phyloP scores from a whole-genome alignment of 208 protist genomes.

The Trypanosomatidae sp. region DNA sequence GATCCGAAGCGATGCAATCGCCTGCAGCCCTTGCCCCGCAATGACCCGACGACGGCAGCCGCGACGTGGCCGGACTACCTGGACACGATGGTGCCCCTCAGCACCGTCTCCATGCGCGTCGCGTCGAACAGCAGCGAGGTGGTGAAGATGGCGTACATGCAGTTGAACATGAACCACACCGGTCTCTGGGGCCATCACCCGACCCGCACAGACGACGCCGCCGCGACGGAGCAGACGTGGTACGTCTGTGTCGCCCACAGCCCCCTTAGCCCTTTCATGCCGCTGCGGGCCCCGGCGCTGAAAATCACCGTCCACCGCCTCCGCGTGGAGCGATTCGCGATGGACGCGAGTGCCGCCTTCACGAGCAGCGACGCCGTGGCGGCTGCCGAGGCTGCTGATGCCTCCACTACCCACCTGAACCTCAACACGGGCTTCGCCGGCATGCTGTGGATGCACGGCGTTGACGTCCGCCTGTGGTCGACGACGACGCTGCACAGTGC shows the following conservation, averaged over 20 bases:
- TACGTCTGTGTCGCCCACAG: slow-evolving; percentile 64
- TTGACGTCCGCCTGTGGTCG: slow-evolving; percentile 60
- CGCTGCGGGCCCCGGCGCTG: slow-evolving; percentile 27
- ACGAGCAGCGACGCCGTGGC: slow-evolving; percentile 23
- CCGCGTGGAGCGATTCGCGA: slow-evolving; percentile 30
- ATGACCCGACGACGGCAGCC: slow-evolving; percentile 16
- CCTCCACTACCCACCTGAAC: slow-evolving; percentile 39
- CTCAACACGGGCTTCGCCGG: slow-evolving; percentile 65
- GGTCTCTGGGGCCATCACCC: slow-evolving; percentile 57
- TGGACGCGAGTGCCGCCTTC: slow-evolving; percentile 23
- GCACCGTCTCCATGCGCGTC: slow-evolving; percentile 29
- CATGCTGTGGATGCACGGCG: slow-evolving; percentile 52
- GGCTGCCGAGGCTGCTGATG: slow-evolving; percentile 17
- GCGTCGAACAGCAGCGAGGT: background rate
- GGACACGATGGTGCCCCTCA: slow-evolving; percentile 68
- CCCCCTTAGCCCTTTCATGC: slow-evolving; percentile 37
- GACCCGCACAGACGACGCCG: slow-evolving; percentile 21
- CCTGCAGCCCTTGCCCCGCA: slow-evolving; percentile 24
- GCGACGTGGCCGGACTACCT: slow-evolving; percentile 24
- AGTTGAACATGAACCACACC: slow-evolving; percentile 72
- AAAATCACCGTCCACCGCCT: slow-evolving; percentile 44
- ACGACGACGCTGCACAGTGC: slow-evolving; percentile 44
- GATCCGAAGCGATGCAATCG: slow-evolving; percentile 35
- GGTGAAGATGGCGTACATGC: slow-evolving; percentile 41
- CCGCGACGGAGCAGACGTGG: slow-evolving; percentile 36